These are phyloP conservation scores for Pestalotiopsis sp. DNA, from an alignment of 2,329 filamentous ascomycete species.

Conservation along the genomic window DNA sequence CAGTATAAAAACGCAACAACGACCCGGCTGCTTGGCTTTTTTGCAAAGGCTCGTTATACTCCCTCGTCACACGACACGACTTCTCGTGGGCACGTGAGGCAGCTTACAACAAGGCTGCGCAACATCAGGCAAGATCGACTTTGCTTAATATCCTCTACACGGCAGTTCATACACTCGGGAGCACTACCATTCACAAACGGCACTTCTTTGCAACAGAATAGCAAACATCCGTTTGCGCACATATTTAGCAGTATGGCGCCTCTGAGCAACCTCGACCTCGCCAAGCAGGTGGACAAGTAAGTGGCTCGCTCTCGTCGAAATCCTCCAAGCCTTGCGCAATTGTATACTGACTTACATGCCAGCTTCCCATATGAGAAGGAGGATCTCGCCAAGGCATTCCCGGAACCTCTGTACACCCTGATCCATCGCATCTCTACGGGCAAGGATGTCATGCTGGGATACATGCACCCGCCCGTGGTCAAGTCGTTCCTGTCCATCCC, in stretches of 20 bases:
- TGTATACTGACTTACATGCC: slow-evolving; percentile 12
- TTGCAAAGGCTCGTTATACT: background rate
- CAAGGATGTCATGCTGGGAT: slow-evolving; percentile 51
- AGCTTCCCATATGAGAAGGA: slow-evolving; percentile 79
- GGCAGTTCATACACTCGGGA: background rate
- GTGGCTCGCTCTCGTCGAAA: slow-evolving; percentile 25
- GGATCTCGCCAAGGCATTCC: slow-evolving; percentile 51
- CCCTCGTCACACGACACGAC: background rate
- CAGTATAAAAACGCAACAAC: background rate
- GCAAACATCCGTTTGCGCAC: background rate
- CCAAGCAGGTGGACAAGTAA: slow-evolving; percentile 59
- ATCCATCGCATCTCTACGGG: slow-evolving; percentile 30
- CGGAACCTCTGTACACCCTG: slow-evolving; percentile 69
- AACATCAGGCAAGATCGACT: background rate
- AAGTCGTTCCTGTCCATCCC: slow-evolving; percentile 52
- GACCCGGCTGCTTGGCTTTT: background rate
- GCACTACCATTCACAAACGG: background rate
- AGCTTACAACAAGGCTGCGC: background rate
- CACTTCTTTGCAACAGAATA: background rate
- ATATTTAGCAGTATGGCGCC: slow-evolving; percentile 14
- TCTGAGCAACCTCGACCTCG: slow-evolving; percentile 52
- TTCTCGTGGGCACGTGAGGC: background rate
- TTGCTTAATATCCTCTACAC: background rate
- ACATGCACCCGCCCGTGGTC: slow-evolving; percentile 56
- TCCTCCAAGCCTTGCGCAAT: background rate